Conservation (phyloP, 2,329 filamentous ascomycete genomes). For the Gaeumannomyces tritici region DNA sequence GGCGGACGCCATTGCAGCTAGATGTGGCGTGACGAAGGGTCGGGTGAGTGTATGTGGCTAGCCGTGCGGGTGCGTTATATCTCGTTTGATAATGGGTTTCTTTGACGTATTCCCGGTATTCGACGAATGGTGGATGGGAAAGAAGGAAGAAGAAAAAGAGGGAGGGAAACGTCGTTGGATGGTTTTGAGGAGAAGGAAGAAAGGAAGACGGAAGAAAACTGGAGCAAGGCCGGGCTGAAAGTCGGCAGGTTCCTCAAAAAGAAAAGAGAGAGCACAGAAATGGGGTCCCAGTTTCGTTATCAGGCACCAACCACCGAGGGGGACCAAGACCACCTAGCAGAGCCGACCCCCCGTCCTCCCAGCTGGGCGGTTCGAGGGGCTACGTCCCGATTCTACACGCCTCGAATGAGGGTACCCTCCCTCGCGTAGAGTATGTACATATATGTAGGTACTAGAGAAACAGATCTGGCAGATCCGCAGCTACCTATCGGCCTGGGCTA, state of each 20-base stretch:
- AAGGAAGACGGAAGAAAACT: not conserved
- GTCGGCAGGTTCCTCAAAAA: not conserved
- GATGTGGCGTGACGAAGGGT: not conserved
- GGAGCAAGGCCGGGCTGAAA: not conserved
- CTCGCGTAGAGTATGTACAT: no score
- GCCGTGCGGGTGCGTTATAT: no score
- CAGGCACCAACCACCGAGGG: not conserved
- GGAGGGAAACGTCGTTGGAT: no score
- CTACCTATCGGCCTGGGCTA: not conserved
- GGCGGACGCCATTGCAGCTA: slow-evolving; percentile 8
- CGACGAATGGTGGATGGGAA: no score
- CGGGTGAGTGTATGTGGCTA: no score
- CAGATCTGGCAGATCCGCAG: not conserved
- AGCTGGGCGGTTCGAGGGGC: not conserved
- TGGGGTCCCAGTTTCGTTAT: not conserved
- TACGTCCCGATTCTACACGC: not conserved
- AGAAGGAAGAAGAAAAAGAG: no score
- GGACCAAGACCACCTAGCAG: no score
- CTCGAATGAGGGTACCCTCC: no score
- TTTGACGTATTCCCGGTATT: not conserved
- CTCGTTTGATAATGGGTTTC: no score
- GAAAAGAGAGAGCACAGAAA: not conserved
- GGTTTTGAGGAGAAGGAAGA: not conserved
- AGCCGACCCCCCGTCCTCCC: no score
- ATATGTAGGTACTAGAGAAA: no score